Evolutionary conservation across 208 protist genomes (phyloP).

Genomic region (Herpetomonas samuelpessoai): DNA sequence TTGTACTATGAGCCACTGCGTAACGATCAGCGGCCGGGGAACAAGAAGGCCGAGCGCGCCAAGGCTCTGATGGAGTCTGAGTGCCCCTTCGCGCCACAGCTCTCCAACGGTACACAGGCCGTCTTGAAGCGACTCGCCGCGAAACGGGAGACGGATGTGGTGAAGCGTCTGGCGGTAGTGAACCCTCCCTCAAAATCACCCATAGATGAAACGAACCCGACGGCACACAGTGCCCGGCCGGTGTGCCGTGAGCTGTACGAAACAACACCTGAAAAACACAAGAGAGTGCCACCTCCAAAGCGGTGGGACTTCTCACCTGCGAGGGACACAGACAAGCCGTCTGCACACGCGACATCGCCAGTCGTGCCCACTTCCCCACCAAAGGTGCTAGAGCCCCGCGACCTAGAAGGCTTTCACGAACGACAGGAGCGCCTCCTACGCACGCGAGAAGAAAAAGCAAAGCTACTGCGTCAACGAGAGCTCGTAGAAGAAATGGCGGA

Average conservation of each 20-base stretch:
- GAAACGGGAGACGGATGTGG: conserved; percentile 55
- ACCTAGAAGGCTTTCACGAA: conserved; percentile 53
- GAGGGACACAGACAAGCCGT: neutral
- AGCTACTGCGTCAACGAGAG: conserved; percentile 22
- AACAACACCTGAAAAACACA: no score
- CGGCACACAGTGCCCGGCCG: no score
- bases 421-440: conserved; percentile 39
- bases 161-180: conserved; percentile 46
- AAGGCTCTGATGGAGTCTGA: conserved; percentile 13
- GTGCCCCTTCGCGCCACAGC: conserved; percentile 58
- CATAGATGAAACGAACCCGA: no score
- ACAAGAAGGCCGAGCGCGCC: conserved; percentile 16
- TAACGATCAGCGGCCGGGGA: conserved; percentile 25
- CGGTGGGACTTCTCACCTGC: neutral
- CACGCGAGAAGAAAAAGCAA: conserved; percentile 16
- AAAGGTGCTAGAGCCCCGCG: no score
- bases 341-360: no score
- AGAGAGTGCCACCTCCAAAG: conserved; percentile 1
- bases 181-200: no score
- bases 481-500: conserved; percentile 50
- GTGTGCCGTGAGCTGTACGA: neutral
- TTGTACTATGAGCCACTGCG: conserved; percentile 48
- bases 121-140: conserved; percentile 30
- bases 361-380: no score
- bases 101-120: conserved; percentile 59